A percentile compares a stretch with the other conserved stretches of the same genome.
These are phyloP conservation scores for Fusarium aywerte DNA, from an alignment of 2,329 filamentous ascomycete genomes.

Conservation along the genomic window DNA sequence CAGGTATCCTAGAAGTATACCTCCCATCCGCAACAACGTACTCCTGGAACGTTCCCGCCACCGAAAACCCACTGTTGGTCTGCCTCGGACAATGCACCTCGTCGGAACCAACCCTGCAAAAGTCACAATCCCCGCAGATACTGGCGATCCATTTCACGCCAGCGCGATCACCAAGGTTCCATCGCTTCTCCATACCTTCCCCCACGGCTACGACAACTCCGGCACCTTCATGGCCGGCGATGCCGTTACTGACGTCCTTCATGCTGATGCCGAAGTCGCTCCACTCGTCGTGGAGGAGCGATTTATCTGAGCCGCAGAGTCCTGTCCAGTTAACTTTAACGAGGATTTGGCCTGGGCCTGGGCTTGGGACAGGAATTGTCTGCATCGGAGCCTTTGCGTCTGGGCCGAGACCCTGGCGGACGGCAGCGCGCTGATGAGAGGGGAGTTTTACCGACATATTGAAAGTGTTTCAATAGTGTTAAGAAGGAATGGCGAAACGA, in stretches of 20 bases:
- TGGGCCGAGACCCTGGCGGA: constrained; percentile 37
- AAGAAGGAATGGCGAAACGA: rapidly evolving
- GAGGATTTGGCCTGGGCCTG: constrained; percentile 38
- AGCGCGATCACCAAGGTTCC: constrained; percentile 79
- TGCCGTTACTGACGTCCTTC: constrained; percentile 26
- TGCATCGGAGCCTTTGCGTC: constrained; percentile 27
- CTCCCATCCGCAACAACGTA: constrained; percentile 85
- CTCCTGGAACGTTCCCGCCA: constrained; percentile 90
- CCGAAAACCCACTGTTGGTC: constrained; percentile 84
- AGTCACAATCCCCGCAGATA: constrained; percentile 81
- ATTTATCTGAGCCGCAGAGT: constrained; percentile 44
- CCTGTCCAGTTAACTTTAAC: constrained; percentile 44
- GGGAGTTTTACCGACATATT: constrained; percentile 32
- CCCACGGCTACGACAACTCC: constrained; percentile 84
- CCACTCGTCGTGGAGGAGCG: constrained; percentile 43
- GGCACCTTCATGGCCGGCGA: constrained; percentile 81
- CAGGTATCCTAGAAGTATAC: constrained; percentile 80
- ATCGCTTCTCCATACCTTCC: constrained; percentile 75
- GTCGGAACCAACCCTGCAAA: constrained; percentile 76
- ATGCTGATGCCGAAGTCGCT: constrained; percentile 38
- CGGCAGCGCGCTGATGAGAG: constrained; percentile 34
- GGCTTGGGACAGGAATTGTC: constrained; percentile 33
- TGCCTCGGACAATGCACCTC: constrained; percentile 82
- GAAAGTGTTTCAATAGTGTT: not conserved
- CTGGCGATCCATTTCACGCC: constrained; percentile 93